Evolutionary conservation across 192 early-diverging fungal species (phyloP), one percentile per base, ranked within the genome.

Genomic region (Coemansia sp.): DNA sequence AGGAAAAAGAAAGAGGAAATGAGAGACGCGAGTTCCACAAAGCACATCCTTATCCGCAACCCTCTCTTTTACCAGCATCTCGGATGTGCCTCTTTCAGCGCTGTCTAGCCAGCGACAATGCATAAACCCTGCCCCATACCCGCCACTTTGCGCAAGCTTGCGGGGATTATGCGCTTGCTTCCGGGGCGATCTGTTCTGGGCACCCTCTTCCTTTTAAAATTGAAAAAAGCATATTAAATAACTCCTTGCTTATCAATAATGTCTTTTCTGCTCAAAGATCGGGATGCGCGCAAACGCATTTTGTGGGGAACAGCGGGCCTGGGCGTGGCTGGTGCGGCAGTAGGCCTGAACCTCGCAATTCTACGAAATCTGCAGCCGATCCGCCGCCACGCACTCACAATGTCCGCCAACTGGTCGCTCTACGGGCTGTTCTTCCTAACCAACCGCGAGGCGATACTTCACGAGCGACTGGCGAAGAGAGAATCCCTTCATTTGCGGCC

Each of bases 361-460:
- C 64, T 82, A 6, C 59, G 62, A 11, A 73, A 82, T 61, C 74
- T 82, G 20, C 79, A 77, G 74, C 79, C 79, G 15, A 68, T 77
- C 46, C 12, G 39, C 17, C 43, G 65, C 4, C 73, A 77, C 37
- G 61, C 79, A 9, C 59, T 67, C 10, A 74, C 74, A 0, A 82
- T 82, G 79, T 41, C 71, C 5, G 56, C 62, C 9, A 82, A 82
- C 74, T 82, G 79, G 79, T 36, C 79, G 15, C 35, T 77, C 24
- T 72, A 62, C 46, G 71, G 79, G 1, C 14, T 73, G 10, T 56
- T 76, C 41, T 82, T 82, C 27, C 35, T 82, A 11, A 64, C 83
- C 25, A 78, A 84, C 24, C 84, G 90, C 14, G 88, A 91, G 57
- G 64, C 86, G 3, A 84, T 89, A 17, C 77, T 91, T n/a, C 60